Percentiles rank a stretch among this genome's conserved stretches.
These are phyloP conservation scores for Rhodamnia rubescens DNA, from an alignment of 345 rosid genomes.

Conservation along the genomic window DNA sequence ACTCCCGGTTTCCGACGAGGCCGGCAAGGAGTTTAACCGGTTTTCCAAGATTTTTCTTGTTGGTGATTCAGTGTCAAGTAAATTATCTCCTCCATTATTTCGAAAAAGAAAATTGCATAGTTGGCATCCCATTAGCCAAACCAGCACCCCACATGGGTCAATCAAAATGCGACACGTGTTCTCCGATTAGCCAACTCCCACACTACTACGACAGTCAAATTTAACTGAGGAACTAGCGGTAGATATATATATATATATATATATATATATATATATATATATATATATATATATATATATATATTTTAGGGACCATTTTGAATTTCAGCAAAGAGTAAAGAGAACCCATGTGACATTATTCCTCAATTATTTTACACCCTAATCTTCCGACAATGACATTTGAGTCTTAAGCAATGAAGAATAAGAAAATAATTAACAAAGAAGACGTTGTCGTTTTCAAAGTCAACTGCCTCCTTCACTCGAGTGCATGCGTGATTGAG, in stretches of 20 bases:
- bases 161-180: neutral
- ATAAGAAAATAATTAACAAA: neutral
- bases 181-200: neutral
- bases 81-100: no score
- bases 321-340: neutral
- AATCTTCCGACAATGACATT: neutral
- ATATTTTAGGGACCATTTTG: neutral
- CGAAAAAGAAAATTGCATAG: no score
- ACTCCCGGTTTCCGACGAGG: no score
- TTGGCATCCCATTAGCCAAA: neutral
- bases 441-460: neutral
- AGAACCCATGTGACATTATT: neutral
- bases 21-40: no score
- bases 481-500: neutral
- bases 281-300: no score
- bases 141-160: neutral
- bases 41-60: no score
- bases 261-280: no score
- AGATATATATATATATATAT: no score
- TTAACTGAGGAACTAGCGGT: neutral
- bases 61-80: no score
- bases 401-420: neutral
- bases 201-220: neutral
- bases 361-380: neutral
- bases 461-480: neutral